Evolutionary conservation across 768 basidiomycete species (phyloP).

Genomic region (Pleurotus platypus): DNA sequence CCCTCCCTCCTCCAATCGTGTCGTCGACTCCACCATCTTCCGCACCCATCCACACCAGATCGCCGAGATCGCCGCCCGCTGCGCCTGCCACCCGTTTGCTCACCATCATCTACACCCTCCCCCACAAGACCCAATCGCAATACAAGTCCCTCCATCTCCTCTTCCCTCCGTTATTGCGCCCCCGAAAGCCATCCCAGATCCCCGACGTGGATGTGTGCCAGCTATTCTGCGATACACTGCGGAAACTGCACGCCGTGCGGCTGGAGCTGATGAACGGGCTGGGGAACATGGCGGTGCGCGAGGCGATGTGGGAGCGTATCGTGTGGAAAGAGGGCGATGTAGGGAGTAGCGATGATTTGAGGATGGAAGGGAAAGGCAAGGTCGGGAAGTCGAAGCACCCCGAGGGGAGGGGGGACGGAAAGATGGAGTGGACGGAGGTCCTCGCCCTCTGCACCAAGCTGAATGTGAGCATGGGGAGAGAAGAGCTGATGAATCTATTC

Average conservation of each 20-base stretch:
- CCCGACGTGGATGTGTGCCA: neutral
- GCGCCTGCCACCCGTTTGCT: neutral
- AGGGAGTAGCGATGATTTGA: conserved; percentile 45
- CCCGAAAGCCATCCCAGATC: neutral
- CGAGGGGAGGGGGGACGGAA: conserved; percentile 49
- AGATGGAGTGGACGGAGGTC: conserved; percentile 67
- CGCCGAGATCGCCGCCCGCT: neutral
- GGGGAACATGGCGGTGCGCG: conserved; percentile 64
- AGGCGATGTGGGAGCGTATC: conserved; percentile 79
- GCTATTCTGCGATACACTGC: conserved; percentile 27
- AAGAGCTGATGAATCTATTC: conserved; percentile 57
- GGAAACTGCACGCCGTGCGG: conserved; percentile 63
- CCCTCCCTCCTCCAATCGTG: neutral
- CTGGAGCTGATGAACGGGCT: conserved; percentile 73
- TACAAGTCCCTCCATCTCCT: conserved; percentile 4
- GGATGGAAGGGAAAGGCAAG: conserved; percentile 7
- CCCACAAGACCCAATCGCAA: conserved; percentile 5
- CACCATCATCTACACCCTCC: conserved; percentile 5
- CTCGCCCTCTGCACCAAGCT: conserved; percentile 67
- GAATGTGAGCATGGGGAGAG: conserved; percentile 55
- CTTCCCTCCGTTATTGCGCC: neutral
- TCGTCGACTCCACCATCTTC: neutral
- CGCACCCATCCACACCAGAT: neutral
- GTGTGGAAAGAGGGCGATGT: conserved; percentile 79
- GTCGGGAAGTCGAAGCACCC: conserved; percentile 16